Conservation (phyloP, 2,329 filamentous ascomycete species). For the Xylaria sp. region DNA sequence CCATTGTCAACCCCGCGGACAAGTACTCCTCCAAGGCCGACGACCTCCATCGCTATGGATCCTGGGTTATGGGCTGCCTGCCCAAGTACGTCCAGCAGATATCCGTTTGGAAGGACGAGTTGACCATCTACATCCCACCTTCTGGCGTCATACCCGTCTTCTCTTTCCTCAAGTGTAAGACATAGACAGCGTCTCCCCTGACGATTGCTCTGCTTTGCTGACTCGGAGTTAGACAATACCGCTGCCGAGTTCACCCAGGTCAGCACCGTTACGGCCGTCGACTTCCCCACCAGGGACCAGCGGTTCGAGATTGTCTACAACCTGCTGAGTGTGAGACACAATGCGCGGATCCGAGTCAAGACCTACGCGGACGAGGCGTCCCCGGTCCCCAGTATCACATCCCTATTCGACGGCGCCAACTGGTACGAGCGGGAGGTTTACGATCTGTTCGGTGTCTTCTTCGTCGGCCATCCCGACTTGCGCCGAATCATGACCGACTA, state of each 20-base stretch:
- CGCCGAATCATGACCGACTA: constrained; percentile 99
- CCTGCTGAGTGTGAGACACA: constrained; percentile 91
- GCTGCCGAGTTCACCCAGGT: constrained; percentile 95
- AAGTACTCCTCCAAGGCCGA: constrained; percentile 88
- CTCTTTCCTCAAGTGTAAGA: constrained; percentile 80
- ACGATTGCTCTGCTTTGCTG: constrained; percentile 4
- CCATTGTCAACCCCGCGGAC: constrained; percentile 88
- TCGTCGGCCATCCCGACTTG: constrained; percentile 90
- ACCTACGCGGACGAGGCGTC: constrained; percentile 97
- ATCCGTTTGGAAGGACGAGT: constrained; percentile 99
- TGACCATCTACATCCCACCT: constrained; percentile 90
- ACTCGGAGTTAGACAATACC: constrained; percentile 73
- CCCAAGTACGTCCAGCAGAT: constrained; percentile 99
- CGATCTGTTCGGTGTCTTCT: constrained; percentile 97
- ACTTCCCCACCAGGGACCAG: constrained; percentile 93
- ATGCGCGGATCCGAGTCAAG: constrained; percentile 95
- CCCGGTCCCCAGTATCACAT: constrained; percentile 84
- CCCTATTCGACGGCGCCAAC: constrained; percentile 91
- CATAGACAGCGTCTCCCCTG: constrained; percentile 15
- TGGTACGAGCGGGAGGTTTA: constrained; percentile 99
- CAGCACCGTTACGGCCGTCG: constrained; percentile 89
- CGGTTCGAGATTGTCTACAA: constrained; percentile 99
- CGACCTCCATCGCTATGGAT: constrained; percentile 88
- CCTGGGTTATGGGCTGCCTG: constrained; percentile 94
- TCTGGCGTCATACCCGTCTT: constrained; percentile 89